These are phyloP conservation scores for Colletotrichum tabaci DNA, from an alignment of 2,329 filamentous ascomycete species.

Conservation along the genomic window DNA sequence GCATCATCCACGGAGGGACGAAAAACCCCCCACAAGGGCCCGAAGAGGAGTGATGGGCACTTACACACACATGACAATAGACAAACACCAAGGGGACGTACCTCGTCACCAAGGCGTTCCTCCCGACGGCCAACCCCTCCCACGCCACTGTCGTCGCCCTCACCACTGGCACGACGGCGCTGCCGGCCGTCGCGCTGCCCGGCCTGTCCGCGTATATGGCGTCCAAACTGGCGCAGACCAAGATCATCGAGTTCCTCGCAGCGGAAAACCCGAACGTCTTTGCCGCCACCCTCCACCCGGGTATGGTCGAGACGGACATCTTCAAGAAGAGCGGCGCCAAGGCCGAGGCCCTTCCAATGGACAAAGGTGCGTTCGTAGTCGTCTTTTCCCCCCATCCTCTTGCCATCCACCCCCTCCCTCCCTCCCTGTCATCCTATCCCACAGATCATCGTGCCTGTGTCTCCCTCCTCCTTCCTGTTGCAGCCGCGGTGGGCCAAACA, in stretches of 20 bases:
- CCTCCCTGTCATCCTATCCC: conserved; percentile 5
- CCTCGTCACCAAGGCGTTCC: conserved; percentile 60
- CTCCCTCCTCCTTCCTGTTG: conserved; percentile 7
- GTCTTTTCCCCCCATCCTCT: not conserved
- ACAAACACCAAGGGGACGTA: conserved; percentile 67
- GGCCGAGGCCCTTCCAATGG: conserved; percentile 44
- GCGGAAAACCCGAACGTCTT: conserved; percentile 47
- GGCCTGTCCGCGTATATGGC: conserved; percentile 42
- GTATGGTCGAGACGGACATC: conserved; percentile 46
- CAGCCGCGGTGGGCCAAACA: conserved; percentile 13
- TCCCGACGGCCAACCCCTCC: conserved; percentile 52
- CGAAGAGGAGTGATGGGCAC: not conserved
- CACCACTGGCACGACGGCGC: conserved; percentile 44
- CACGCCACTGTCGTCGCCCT: conserved; percentile 43
- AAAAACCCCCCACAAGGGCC: not conserved
- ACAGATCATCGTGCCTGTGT: not conserved
- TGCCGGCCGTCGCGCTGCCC: conserved; percentile 41
- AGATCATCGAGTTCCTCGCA: conserved; percentile 47
- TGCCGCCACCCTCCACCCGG: conserved; percentile 45
- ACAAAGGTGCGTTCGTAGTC: conserved; percentile 38
- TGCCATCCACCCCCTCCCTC: too few species aligned
- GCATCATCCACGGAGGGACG: not conserved
- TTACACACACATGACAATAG: conserved; percentile 19
- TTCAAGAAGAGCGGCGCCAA: conserved; percentile 45
- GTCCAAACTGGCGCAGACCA: conserved; percentile 50